phyloP scores from a whole-genome alignment of 179 eudicot genomes.

The Nepenthes alata region DNA sequence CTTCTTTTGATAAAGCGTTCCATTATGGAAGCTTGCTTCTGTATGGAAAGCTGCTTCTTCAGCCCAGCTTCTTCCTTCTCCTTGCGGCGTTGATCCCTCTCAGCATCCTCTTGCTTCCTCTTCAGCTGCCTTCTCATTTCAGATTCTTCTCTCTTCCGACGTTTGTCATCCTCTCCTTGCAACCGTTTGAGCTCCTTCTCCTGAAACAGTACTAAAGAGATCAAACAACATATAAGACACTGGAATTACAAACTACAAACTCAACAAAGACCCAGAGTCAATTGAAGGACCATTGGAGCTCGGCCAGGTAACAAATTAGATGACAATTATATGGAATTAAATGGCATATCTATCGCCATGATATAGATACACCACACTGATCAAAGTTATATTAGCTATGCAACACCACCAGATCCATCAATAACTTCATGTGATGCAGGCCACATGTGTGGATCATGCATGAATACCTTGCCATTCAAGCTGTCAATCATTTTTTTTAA shows the following conservation, averaged over 20 bases:
- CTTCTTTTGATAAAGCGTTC: conserved; percentile 66
- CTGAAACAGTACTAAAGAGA: conserved; percentile 24
- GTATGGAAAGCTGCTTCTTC: conserved; percentile 51
- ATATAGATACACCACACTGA: too few relatives aligned
- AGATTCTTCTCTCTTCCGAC: conserved; percentile 63
- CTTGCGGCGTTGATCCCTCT: conserved; percentile 60
- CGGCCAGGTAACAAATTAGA: too few relatives aligned
- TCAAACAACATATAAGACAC: background rate
- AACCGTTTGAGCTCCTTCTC: conserved; percentile 70
- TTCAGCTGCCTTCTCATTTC: conserved; percentile 52
- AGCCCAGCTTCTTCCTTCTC: conserved; percentile 86
- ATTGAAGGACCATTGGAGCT: too few relatives aligned
- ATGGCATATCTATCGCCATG: too few relatives aligned
- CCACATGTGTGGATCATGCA: too few relatives aligned
- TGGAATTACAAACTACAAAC: background rate
- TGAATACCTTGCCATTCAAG: too few relatives aligned
- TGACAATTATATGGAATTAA: too few relatives aligned
- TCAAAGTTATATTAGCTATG: too few relatives aligned
- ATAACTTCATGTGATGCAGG: too few relatives aligned
- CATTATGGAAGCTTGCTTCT: conserved; percentile 92
- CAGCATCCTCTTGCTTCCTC: conserved; percentile 83
- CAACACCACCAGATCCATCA: too few relatives aligned
- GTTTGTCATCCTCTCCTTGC: conserved; percentile 75
- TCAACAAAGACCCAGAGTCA: background rate
- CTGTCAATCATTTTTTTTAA: too few relatives aligned